A percentile compares a stretch with the other conserved stretches of the same genome.
Evolutionary conservation across 73 alveolate species (phyloP).

Genomic region (Blepharisma japonicum): DNA sequence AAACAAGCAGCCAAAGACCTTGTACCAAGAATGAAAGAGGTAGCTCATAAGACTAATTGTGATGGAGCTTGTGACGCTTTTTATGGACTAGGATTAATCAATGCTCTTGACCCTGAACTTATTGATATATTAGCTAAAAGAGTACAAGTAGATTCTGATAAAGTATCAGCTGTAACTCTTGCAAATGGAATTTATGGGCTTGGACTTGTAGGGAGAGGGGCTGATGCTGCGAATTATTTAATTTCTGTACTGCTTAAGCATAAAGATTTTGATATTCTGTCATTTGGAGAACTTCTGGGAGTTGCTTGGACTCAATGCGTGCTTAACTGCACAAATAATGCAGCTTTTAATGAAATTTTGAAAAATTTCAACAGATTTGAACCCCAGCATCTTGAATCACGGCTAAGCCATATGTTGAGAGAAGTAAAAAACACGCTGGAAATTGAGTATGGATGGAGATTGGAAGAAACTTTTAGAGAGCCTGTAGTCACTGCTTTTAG

Average conservation of each 20-base stretch:
- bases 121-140: not conserved
- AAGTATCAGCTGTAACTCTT: not conserved
- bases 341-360: not conserved
- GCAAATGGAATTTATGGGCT: slow-evolving; percentile 1
- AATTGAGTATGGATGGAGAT: no score
- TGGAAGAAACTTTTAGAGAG: no score
- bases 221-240: not conserved
- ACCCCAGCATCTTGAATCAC: not conserved
- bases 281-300: not conserved
- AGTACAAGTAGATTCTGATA: not conserved
- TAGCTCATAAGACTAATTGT: not conserved
- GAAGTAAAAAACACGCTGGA: no score
- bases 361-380: not conserved
- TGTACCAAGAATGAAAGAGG: not conserved
- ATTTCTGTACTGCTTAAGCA: not conserved
- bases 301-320: not conserved
- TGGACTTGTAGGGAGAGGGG: not conserved
- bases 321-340: not conserved
- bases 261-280: not conserved
- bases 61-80: not conserved
- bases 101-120: not conserved
- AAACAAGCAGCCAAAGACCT: not conserved
- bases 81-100: slow-evolving; percentile 6
- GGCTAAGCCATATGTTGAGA: no score
- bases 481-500: no score